A percentile compares a stretch with the other conserved stretches of the same genome.
Evolutionary conservation across 2,329 filamentous ascomycete genomes (phyloP).

Genomic region (Aspergillus sp.): DNA sequence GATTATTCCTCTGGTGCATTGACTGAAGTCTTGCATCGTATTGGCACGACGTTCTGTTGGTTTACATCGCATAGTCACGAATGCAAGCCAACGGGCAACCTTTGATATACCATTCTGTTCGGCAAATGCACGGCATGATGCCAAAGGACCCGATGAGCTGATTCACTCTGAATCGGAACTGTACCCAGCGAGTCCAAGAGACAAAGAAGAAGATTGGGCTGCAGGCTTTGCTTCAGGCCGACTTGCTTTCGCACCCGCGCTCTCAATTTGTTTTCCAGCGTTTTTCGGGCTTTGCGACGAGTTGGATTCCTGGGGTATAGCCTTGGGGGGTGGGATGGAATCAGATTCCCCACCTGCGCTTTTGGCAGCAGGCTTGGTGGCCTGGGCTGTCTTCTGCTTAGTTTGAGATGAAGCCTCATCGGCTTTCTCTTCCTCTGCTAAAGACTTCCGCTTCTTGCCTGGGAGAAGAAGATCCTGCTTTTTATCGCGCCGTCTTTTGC

Average conservation of each 20-base stretch:
- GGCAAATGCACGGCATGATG: too few relatives aligned
- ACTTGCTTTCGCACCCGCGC: neutral
- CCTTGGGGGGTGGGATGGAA: neutral
- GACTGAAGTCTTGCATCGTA: too few relatives aligned
- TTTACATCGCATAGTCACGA: too few relatives aligned
- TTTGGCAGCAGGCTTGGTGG: neutral
- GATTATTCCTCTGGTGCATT: too few relatives aligned
- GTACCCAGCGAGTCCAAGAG: slow-evolving; percentile 34
- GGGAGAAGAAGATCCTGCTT: slow-evolving; percentile 35
- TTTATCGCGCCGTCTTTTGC: slow-evolving; percentile 51
- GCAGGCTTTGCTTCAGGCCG: slow-evolving; percentile 8
- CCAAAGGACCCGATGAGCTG: too few relatives aligned
- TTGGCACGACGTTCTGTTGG: too few relatives aligned
- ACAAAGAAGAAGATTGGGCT: slow-evolving; percentile 17
- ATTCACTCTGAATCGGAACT: slow-evolving; percentile 37
- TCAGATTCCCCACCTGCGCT: neutral
- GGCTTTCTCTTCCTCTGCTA: slow-evolving; percentile 16
- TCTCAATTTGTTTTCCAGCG: neutral
- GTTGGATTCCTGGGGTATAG: neutral
- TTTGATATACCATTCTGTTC: too few relatives aligned
- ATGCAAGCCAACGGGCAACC: too few relatives aligned
- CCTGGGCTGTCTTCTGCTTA: slow-evolving; percentile 7
- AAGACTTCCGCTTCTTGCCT: slow-evolving; percentile 41
- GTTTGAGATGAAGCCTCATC: slow-evolving; percentile 3
- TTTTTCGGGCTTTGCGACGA: neutral